Evolutionary conservation across 2,329 filamentous ascomycete genomes (phyloP), one percentile per base, ranked within the genome.

Genomic region (Colletotrichum tropicale): DNA sequence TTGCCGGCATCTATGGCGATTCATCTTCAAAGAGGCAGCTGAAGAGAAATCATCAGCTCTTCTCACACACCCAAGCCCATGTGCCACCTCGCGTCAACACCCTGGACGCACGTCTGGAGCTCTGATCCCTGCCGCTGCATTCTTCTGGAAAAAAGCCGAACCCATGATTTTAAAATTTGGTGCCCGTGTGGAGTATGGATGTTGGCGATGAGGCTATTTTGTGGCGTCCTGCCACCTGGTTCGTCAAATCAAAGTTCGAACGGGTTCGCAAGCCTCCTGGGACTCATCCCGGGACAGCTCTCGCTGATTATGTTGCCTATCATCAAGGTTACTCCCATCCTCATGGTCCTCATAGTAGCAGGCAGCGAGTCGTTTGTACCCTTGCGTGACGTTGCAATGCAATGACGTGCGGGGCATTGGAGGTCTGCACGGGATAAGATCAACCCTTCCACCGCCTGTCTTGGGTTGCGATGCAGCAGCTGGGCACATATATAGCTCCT

Each of bases 321-420:
- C 13, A 21, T 60, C 32, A 36, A 58, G 56, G 30, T 32, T 10
- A 15, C 16, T 34, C 43, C 56, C 56, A 62, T 24, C n/a, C 43
- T 64, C 32, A 52, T 52, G 58, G 28, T 43, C 32, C 38, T 32
- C 43, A 48, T 21, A 4, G n/a, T 4, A 18, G 43, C 43, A 21
- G 15, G 26, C 43, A 36, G 64, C 69, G 56, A 73, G 64, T 60
- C 69, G 43, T 26, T 36, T 21, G 32, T 34, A 58, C 36, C 66
- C 66, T 76, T 70, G 74, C 71, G 74, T 70, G 74, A 76, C 66
- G 74, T 74, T 76, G 71, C 70, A 76, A n/a, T 66, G 48, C 60
- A 30, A 76, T 70, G 74, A 75, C 71, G 66, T 75, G 74, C 74
- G 66, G 74, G 55, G 55, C 30, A 32, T 26, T 18, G 43, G 16